A percentile compares a stretch with the other conserved stretches of the same genome.
Evolutionary conservation across 495 filamentous ascomycete species (phyloP).

Genomic region (Penicillium mononematosum): DNA sequence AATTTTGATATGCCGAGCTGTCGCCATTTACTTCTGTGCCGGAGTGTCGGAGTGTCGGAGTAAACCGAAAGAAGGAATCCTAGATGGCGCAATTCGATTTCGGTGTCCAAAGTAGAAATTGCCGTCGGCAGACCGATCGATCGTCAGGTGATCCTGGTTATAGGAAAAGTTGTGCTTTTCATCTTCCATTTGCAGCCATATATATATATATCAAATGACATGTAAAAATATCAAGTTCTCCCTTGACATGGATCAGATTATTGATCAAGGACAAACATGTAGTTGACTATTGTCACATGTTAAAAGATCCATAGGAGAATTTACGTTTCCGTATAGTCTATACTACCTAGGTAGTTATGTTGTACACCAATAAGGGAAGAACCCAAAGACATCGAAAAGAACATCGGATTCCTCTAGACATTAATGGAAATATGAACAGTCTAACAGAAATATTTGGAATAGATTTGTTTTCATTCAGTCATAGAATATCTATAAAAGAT

Average conservation of each 20-base stretch:
- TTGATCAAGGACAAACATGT: neutral
- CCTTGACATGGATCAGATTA: neutral
- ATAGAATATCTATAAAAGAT: neutral
- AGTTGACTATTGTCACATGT: neutral
- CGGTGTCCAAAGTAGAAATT: slow-evolving; percentile 3
- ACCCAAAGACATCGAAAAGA: too few species aligned
- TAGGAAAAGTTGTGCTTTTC: neutral
- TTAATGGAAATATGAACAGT: neutral
- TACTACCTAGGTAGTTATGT: too few species aligned
- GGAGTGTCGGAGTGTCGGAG: slow-evolving; percentile 7
- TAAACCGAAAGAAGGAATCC: neutral
- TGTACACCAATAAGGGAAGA: too few species aligned
- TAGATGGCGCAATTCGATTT: slow-evolving; percentile 4
- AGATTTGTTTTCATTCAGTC: neutral
- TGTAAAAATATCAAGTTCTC: neutral
- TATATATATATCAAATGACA: neutral
- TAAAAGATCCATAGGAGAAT: too few species aligned
- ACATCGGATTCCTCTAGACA: neutral
- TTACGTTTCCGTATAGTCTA: too few species aligned
- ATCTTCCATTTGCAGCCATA: neutral
- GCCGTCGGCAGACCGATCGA: neutral
- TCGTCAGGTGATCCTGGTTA: neutral
- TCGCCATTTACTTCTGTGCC: neutral
- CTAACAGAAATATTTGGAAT: neutral
- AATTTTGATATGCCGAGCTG: slow-evolving; percentile 12